Conservation (phyloP, 2,329 filamentous ascomycete genomes). For the Monilinia polystroma region DNA sequence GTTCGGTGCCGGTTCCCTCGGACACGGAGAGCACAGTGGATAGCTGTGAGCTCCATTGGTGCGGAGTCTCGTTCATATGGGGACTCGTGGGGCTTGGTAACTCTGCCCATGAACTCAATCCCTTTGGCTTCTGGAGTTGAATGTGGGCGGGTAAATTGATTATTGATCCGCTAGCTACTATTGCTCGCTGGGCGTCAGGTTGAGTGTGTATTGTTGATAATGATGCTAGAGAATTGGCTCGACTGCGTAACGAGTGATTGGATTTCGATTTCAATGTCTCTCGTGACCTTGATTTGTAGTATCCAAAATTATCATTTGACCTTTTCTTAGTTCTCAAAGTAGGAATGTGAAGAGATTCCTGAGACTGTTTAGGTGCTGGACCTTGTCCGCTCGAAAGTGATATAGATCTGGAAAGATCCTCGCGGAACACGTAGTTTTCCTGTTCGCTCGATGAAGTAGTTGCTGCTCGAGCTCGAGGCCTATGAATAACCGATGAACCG, state of each 20-base stretch:
- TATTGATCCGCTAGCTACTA: slow-evolving; percentile 36
- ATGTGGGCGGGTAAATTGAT: slow-evolving; percentile 34
- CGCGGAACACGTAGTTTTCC: slow-evolving; percentile 56
- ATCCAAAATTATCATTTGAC: slow-evolving; percentile 51
- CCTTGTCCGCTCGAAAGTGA: slow-evolving; percentile 41
- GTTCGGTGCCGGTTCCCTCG: slow-evolving; percentile 50
- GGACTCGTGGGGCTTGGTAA: slow-evolving; percentile 36
- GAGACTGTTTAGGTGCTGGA: slow-evolving; percentile 50
- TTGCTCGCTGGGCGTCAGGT: slow-evolving; percentile 36
- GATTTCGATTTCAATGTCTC: slow-evolving; percentile 46
- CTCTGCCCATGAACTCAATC: slow-evolving; percentile 41
- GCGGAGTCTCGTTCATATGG: slow-evolving; percentile 50
- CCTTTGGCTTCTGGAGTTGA: slow-evolving; percentile 25
- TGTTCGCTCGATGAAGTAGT: slow-evolving; percentile 31
- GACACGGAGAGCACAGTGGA: slow-evolving; percentile 64
- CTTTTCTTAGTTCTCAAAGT: slow-evolving; percentile 52
- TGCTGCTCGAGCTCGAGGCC: slow-evolving; percentile 34
- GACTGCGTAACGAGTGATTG: slow-evolving; percentile 31
- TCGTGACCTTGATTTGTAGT: slow-evolving; percentile 52
- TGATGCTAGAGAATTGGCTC: slow-evolving; percentile 55
- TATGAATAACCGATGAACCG: slow-evolving; percentile 36
- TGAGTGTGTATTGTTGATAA: slow-evolving; percentile 52
- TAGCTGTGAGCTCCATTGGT: slow-evolving; percentile 63
- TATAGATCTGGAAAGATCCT: slow-evolving; percentile 44
- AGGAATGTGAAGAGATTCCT: slow-evolving; percentile 59